Conservation (phyloP, 163 green algal species). For the Scenedesmus sp. region DNA sequence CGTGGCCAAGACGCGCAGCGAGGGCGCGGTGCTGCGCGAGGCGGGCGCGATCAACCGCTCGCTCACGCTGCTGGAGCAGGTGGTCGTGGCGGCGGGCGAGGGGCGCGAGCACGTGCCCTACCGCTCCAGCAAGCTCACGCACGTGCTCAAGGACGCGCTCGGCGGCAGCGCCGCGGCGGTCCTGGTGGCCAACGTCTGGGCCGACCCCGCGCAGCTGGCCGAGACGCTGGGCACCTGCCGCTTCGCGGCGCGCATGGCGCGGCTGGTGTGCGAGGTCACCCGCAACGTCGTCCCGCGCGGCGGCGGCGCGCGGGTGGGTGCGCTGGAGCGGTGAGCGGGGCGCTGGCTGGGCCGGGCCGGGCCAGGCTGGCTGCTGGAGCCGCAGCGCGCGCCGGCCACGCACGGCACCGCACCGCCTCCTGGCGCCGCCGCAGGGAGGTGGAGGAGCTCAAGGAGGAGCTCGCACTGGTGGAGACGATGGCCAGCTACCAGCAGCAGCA, state of each 20-base stretch:
- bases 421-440: slow-evolving; percentile 59
- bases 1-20: slow-evolving; percentile 74
- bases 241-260: slow-evolving; percentile 78
- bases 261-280: slow-evolving; percentile 68
- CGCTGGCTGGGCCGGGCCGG: no score
- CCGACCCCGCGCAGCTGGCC: slow-evolving; percentile 61
- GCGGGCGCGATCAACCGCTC: slow-evolving; percentile 83
- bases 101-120: slow-evolving; percentile 68
- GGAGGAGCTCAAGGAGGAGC: slow-evolving; percentile 69
- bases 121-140: slow-evolving; percentile 78
- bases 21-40: slow-evolving; percentile 73
- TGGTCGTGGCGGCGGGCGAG: slow-evolving; percentile 5
- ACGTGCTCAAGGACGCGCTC: slow-evolving; percentile 81
- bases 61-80: slow-evolving; percentile 80
- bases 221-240: slow-evolving; percentile 75
- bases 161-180: slow-evolving; percentile 84
- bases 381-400: neutral
- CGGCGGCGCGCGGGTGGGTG: slow-evolving; percentile 42
- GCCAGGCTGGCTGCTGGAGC: neutral
- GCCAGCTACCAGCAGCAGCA: neutral
- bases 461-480: slow-evolving; percentile 69
- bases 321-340: slow-evolving; percentile 63
- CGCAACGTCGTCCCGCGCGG: slow-evolving; percentile 72
- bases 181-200: slow-evolving; percentile 84
- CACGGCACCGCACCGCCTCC: neutral